A percentile compares a stretch with the other conserved stretches of the same genome.
These are phyloP conservation scores for Platanthera guangdongensis DNA, from an alignment of 106 monocot species.

Conservation along the genomic window DNA sequence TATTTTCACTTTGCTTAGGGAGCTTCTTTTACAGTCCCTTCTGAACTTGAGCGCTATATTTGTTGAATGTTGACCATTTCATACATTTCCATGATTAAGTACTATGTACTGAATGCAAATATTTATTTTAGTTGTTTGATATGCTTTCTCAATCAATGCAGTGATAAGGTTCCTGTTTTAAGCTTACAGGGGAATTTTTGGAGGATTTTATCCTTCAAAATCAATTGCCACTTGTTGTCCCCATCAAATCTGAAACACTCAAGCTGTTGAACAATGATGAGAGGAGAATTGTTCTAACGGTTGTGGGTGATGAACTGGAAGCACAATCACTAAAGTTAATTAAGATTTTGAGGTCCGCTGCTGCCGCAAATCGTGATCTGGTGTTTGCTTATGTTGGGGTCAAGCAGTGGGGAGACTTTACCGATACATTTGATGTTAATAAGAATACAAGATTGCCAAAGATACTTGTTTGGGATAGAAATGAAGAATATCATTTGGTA, in stretches of 20 bases:
- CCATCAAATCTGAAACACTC: slow-evolving; percentile 77
- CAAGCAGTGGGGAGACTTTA: slow-evolving; percentile 92
- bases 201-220: slow-evolving; percentile 86
- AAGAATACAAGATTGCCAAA: slow-evolving; percentile 60
- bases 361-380: slow-evolving; percentile 84
- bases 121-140: not conserved
- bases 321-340: slow-evolving; percentile 51
- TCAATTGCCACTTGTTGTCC: slow-evolving; percentile 65
- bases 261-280: slow-evolving; percentile 70
- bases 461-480: slow-evolving; percentile 82
- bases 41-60: not conserved
- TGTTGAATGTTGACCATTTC: not conserved
- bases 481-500: slow-evolving; percentile 80
- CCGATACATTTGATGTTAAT: slow-evolving; percentile 60
- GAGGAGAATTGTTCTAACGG: slow-evolving; percentile 71
- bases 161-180: slow-evolving; percentile 2
- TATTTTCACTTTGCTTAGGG: not conserved
- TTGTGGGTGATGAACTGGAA: slow-evolving; percentile 55
- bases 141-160: not conserved
- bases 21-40: not conserved
- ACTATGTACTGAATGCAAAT: not conserved
- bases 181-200: slow-evolving; percentile 60
- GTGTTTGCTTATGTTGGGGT: slow-evolving; percentile 85
- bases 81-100: not conserved
- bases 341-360: slow-evolving; percentile 78